These are phyloP conservation scores for Tetrapisispora fleetii DNA, from an alignment of 805 yeast genomes.

Conservation along the genomic window DNA sequence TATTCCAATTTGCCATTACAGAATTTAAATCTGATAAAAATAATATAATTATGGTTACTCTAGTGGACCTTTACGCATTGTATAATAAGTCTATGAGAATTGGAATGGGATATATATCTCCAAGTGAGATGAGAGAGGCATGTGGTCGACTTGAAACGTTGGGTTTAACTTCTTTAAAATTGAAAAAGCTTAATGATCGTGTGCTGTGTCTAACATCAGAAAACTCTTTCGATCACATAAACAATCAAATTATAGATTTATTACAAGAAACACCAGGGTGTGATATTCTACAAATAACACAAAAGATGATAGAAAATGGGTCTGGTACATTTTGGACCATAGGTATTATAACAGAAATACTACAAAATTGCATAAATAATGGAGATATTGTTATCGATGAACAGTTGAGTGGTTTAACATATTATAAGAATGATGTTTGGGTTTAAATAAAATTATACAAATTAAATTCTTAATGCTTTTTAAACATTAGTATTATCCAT, in stretches of 20 bases:
- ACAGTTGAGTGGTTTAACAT: constrained; percentile 55
- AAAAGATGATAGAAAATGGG: constrained; percentile 18
- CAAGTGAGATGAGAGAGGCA: constrained; percentile 57
- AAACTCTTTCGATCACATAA: constrained; percentile 24
- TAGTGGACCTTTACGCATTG: constrained; percentile 52
- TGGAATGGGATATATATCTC: constrained; percentile 57
- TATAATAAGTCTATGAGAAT: constrained; percentile 58
- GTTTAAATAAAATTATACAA: background rate
- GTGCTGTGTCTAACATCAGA: constrained; percentile 27
- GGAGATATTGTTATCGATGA: constrained; percentile 60
- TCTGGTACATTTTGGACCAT: constrained; percentile 50
- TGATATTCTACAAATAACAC: constrained; percentile 20
- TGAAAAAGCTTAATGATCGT: constrained; percentile 30
- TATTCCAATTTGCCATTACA: constrained; percentile 53
- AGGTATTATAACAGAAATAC: constrained; percentile 53
- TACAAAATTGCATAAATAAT: constrained; percentile 45
- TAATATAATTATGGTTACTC: constrained; percentile 47
- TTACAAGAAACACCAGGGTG: constrained; percentile 22
- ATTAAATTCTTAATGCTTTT: background rate
- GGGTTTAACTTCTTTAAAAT: constrained; percentile 37
- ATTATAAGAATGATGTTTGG: constrained; percentile 41
- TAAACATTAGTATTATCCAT: background rate
- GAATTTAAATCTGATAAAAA: constrained; percentile 29
- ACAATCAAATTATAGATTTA: constrained; percentile 19
- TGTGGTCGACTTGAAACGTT: constrained; percentile 46